Evolutionary conservation across 495 filamentous ascomycete genomes (phyloP).

Genomic region (Parmelia sp.): DNA sequence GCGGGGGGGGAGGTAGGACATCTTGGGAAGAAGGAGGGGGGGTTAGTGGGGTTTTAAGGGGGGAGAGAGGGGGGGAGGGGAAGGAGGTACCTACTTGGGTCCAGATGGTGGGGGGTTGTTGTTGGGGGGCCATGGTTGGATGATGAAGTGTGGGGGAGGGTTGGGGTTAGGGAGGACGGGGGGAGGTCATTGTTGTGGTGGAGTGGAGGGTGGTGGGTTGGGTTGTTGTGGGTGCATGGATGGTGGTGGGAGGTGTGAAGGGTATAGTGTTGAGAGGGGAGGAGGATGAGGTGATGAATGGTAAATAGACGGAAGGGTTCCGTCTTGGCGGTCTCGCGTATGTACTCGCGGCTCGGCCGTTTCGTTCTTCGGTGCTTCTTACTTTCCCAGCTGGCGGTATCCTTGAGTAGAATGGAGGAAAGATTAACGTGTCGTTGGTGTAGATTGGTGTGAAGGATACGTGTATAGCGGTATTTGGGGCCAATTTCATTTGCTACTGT

Average conservation of each 20-base stretch:
- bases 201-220: not conserved
- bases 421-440: too few relatives aligned
- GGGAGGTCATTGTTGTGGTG: too few relatives aligned
- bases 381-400: too few relatives aligned
- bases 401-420: too few relatives aligned
- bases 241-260: not conserved
- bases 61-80: not conserved
- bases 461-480: too few relatives aligned
- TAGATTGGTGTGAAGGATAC: too few relatives aligned
- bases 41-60: not conserved
- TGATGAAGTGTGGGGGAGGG: not conserved
- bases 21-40: conserved; percentile 14
- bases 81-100: not conserved
- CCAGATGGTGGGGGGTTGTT: not conserved
- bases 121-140: not conserved
- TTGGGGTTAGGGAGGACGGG: too few relatives aligned
- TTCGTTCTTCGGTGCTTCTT: too few relatives aligned
- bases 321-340: not conserved
- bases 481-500: too few relatives aligned
- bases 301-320: not conserved
- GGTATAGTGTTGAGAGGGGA: not conserved
- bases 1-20: conserved; percentile 31
- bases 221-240: not conserved
- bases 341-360: too few relatives aligned
- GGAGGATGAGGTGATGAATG: not conserved